Base-by-base conservation (phyloP, 306 rosid genomes). In the Arachis stenosperma region DNA sequence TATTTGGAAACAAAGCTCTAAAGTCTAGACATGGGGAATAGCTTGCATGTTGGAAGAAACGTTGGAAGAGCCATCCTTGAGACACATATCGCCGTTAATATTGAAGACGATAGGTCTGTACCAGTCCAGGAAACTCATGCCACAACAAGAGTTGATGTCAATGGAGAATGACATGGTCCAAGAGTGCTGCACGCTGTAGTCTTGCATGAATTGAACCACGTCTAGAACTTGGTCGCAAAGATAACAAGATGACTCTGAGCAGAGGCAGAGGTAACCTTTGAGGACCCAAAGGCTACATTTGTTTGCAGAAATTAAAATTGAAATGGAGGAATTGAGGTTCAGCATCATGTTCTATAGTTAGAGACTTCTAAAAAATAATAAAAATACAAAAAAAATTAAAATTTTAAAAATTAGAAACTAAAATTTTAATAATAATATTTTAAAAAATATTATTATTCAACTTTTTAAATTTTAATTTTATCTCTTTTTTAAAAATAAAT, bases 51-150 rank as follows among this genome's bases (percentile, higher is more conserved):
- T 57, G 0, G 67, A 63, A 54, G 66, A 75, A 42, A 78, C 48
- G 37, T 47, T 57, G 0, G 67, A 63, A 54, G 66, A 75, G 43
- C 72, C 82, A 58, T 56, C 77, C 10, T 17, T 66, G 17, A 79
- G 70, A 74, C 78, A 79, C 82, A 79, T 79, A 11, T 72, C 82
- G 33, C 82, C 82, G 39, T 9, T n/a, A 30, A 15, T 72, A n/a
- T 50, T 78, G 5, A 78, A 78, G 8, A 78, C 78, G 30, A 72
- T 72, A 8, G 82, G 82, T 42, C 65, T 72, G 3, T 79, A 78
- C 36, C 66, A 57, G 42, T 79, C 74, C 12, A 14, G 65, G 2
- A 65, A 74, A 36, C 65, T 65, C 73, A 59, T 29, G 0, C 82
- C 82, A 59, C 69, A 59, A n/a, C 66, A 72, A 22, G 69, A 65